These are phyloP conservation scores for Alnus rubra DNA, from an alignment of 306 rosid genomes.

Conservation along the genomic window DNA sequence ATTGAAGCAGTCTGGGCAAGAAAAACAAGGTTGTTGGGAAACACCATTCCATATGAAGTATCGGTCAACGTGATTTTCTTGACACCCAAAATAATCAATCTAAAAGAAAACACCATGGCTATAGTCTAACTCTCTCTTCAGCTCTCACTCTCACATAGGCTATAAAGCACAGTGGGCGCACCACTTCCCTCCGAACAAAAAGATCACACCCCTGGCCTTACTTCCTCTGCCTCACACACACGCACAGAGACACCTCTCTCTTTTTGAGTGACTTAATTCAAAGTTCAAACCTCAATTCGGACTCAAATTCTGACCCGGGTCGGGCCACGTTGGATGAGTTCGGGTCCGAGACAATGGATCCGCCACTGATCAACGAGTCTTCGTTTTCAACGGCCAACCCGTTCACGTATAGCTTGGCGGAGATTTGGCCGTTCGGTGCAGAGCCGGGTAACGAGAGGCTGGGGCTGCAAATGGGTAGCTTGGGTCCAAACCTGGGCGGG, in stretches of 20 bases:
- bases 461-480: conserved; percentile 50
- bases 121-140: background rate
- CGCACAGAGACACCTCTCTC: conserved; percentile 14
- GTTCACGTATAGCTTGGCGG: conserved; percentile 67
- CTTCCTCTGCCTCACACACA: background rate
- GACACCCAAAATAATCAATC: background rate
- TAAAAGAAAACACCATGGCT: too few relatives aligned
- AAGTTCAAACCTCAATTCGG: background rate
- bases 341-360: conserved; percentile 58
- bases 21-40: too few relatives aligned
- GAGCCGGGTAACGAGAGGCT: conserved; percentile 25
- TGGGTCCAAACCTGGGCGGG: conserved; percentile 35
- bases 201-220: conserved; percentile 11
- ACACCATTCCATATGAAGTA: too few relatives aligned
- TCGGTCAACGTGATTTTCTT: background rate
- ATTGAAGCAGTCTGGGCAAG: too few relatives aligned
- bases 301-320: conserved; percentile 12
- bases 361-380: conserved; percentile 67
- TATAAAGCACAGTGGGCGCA: conserved; percentile 27
- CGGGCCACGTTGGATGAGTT: conserved; percentile 28
- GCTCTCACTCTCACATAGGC: background rate
- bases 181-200: conserved; percentile 9
- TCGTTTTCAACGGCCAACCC: conserved; percentile 78
- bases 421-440: conserved; percentile 71
- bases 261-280: background rate